Conservation (phyloP, 768 basidiomycete genomes). For the Leccinellum albellum region DNA sequence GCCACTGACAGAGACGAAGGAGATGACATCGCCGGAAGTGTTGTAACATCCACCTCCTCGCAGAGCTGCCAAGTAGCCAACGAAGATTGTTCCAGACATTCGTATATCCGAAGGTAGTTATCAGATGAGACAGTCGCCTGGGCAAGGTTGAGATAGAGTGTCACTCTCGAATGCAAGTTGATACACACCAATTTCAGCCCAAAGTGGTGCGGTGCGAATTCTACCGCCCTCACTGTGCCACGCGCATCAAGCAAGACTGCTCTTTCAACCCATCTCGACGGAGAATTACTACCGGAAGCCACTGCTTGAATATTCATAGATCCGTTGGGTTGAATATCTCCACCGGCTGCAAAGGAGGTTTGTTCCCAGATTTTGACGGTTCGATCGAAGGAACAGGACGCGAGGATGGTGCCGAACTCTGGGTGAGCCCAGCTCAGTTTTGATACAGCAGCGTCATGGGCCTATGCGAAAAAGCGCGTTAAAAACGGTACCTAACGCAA, state of each 20-base stretch:
- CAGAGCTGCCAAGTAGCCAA: slow-evolving; percentile 71
- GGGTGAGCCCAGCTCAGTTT: slow-evolving; percentile 89
- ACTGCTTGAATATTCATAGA: slow-evolving; percentile 11
- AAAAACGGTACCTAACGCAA: neutral
- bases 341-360: slow-evolving; percentile 31
- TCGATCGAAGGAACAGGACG: slow-evolving; percentile 85
- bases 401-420: slow-evolving; percentile 84
- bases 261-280: slow-evolving; percentile 67
- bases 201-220: slow-evolving; percentile 84
- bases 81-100: slow-evolving; percentile 74
- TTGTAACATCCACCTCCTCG: slow-evolving; percentile 72
- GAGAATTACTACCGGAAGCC: slow-evolving; percentile 19
- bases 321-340: slow-evolving; percentile 25
- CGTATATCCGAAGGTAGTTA: slow-evolving; percentile 83
- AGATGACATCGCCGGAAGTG: slow-evolving; percentile 43
- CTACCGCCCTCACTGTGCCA: slow-evolving; percentile 80
- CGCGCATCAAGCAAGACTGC: slow-evolving; percentile 78
- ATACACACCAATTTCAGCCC: slow-evolving; percentile 79
- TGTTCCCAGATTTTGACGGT: slow-evolving; percentile 94
- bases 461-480: slow-evolving; percentile 44
- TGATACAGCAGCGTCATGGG: slow-evolving; percentile 90
- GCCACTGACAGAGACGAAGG: slow-evolving; percentile 52
- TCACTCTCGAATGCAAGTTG: neutral
- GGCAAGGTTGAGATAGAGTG: neutral
- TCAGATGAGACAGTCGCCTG: slow-evolving; percentile 90